Conservation (phyloP, 2,329 filamentous ascomycete species). For the Aspergillus brunneoviolaceus region DNA sequence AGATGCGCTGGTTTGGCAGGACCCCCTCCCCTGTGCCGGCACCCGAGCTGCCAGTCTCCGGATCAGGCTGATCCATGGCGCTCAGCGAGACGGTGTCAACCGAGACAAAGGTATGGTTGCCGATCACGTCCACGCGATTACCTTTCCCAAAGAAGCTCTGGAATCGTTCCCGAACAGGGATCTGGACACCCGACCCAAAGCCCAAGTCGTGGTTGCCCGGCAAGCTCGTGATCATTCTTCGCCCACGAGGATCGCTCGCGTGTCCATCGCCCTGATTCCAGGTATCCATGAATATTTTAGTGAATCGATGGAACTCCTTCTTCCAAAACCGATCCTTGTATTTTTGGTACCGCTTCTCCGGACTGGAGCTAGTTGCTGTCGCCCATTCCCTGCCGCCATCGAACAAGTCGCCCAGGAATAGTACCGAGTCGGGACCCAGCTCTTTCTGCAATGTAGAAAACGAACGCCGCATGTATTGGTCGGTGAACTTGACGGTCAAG, state of each 20-base stretch:
- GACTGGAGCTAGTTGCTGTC: constrained; percentile 59
- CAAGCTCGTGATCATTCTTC: constrained; percentile 78
- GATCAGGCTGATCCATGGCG: constrained; percentile 62
- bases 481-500: constrained; percentile 71
- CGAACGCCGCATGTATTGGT: constrained; percentile 82
- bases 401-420: constrained; percentile 93
- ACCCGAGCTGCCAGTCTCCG: constrained; percentile 46
- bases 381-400: constrained; percentile 96
- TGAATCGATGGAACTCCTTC: constrained; percentile 80
- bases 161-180: constrained; percentile 78
- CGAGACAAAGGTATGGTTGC: constrained; percentile 93
- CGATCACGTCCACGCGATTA: constrained; percentile 88
- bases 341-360: constrained; percentile 68
- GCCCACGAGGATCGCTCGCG: constrained; percentile 62
- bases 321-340: constrained; percentile 86
- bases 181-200: constrained; percentile 80
- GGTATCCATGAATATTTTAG: constrained; percentile 75
- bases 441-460: constrained; percentile 75
- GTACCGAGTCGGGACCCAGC: constrained; percentile 79
- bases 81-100: constrained; percentile 87
- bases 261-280: constrained; percentile 60
- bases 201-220: constrained; percentile 96
- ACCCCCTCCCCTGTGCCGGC: constrained; percentile 49
- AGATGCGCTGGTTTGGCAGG: constrained; percentile 62
- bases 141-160: constrained; percentile 83